phyloP scores from a whole-genome alignment of 2,329 filamentous ascomycete genomes.

The Curvularia eragrostidis region DNA sequence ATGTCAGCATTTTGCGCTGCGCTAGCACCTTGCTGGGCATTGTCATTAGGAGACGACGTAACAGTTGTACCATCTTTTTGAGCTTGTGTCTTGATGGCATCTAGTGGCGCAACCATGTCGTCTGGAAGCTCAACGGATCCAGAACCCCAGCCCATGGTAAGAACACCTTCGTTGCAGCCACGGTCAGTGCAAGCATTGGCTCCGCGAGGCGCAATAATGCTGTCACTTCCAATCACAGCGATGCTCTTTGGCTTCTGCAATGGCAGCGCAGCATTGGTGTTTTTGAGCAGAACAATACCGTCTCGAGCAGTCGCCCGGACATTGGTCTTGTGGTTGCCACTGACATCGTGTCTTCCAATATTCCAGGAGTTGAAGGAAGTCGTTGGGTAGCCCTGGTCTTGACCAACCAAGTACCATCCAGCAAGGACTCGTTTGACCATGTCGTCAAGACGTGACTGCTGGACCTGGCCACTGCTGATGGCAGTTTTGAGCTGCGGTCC shows the following conservation, averaged over 20 bases:
- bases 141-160: slow-evolving; percentile 73
- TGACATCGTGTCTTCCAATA: slow-evolving; percentile 49
- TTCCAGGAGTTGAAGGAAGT: slow-evolving; percentile 57
- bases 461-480: slow-evolving; percentile 56
- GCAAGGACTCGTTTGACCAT: slow-evolving; percentile 56
- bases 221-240: slow-evolving; percentile 75
- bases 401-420: slow-evolving; percentile 57
- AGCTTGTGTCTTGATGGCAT: slow-evolving; percentile 51
- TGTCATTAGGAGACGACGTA: slow-evolving; percentile 50
- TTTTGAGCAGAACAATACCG: slow-evolving; percentile 63
- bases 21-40: slow-evolving; percentile 44
- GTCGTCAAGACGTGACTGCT: slow-evolving; percentile 51
- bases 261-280: slow-evolving; percentile 72
- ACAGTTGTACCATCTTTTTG: slow-evolving; percentile 49
- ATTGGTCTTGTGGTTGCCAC: slow-evolving; percentile 50
- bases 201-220: slow-evolving; percentile 74
- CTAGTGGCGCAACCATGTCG: slow-evolving; percentile 53
- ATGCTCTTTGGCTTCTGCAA: slow-evolving; percentile 71
- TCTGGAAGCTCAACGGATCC: slow-evolving; percentile 58
- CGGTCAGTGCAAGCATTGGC: slow-evolving; percentile 81
- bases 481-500: slow-evolving; percentile 61
- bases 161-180: slow-evolving; percentile 65
- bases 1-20: slow-evolving; percentile 48
- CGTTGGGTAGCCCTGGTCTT: slow-evolving; percentile 54
- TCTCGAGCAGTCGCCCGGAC: slow-evolving; percentile 54